Percentiles rank a stretch among this genome's conserved stretches.
Evolutionary conservation across 2,329 filamentous ascomycete genomes (phyloP).

Genomic region (Colletotrichum coccodes): DNA sequence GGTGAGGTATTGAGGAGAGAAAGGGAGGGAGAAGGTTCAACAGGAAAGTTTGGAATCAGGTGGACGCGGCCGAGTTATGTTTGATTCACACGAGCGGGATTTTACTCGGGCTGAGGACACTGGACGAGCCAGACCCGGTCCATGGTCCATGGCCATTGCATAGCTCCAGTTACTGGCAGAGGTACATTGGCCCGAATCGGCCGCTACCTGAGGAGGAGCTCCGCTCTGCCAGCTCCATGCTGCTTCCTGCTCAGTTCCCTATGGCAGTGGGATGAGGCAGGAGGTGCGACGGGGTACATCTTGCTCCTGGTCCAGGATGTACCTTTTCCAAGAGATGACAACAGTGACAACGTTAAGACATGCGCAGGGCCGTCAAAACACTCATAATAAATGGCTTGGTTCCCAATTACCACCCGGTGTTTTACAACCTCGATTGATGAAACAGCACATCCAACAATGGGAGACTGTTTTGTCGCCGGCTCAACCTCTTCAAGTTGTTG

Average conservation of each 20-base stretch:
- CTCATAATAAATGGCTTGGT: background rate
- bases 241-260: background rate
- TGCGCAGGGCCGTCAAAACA: background rate
- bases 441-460: background rate
- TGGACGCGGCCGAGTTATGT: constrained; percentile 30
- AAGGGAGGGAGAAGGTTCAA: background rate
- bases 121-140: constrained; percentile 9
- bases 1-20: background rate
- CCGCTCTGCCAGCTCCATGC: constrained; percentile 9
- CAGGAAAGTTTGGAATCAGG: constrained; percentile 9
- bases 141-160: background rate
- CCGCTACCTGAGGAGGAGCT: constrained; percentile 6
- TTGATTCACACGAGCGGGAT: constrained; percentile 32
- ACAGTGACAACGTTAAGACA: background rate
- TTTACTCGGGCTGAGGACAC: constrained; percentile 28
- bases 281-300: background rate
- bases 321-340: background rate
- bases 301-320: background rate
- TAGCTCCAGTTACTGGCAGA: background rate
- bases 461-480: background rate
- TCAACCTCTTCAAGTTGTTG: constrained; percentile 9
- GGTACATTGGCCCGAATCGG: constrained; percentile 4
- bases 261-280: background rate
- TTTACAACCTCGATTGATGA: background rate
- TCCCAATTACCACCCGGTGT: background rate